phyloP scores from a whole-genome alignment of 495 filamentous ascomycete genomes.

The Chaetomidium leptoderma region DNA sequence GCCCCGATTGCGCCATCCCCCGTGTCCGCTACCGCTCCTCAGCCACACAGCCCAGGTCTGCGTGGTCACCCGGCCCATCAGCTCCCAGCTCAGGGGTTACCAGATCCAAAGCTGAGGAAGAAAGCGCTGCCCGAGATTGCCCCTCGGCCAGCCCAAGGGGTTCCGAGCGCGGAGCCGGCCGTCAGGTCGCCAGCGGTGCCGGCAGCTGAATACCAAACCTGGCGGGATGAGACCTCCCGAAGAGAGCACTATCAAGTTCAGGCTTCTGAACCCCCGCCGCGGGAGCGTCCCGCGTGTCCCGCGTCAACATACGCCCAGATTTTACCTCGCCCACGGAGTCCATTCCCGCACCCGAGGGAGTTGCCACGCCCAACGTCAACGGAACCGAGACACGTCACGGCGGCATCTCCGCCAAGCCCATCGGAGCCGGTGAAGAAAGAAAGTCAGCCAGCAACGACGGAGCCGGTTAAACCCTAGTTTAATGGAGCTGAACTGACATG shows the following conservation, averaged over 20 bases:
- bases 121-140: slow-evolving; percentile 20
- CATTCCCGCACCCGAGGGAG: slow-evolving; percentile 14
- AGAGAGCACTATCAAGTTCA: slow-evolving; percentile 9
- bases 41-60: slow-evolving; percentile 25
- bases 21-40: slow-evolving; percentile 12
- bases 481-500: not conserved
- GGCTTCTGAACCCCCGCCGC: not conserved
- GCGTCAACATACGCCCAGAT: slow-evolving; percentile 4
- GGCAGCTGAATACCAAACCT: slow-evolving; percentile 13
- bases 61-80: not conserved
- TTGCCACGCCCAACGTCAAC: slow-evolving; percentile 1
- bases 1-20: slow-evolving; percentile 12
- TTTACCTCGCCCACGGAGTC: slow-evolving; percentile 21
- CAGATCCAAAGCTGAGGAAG: slow-evolving; percentile 5
- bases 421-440: slow-evolving; percentile 13
- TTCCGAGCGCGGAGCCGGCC: not conserved
- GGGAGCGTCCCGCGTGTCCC: not conserved
- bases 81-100: not conserved
- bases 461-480: slow-evolving; percentile 8
- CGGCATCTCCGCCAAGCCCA: slow-evolving; percentile 12
- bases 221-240: slow-evolving; percentile 13
- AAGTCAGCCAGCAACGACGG: slow-evolving; percentile 11
- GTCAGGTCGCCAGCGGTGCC: slow-evolving; percentile 6
- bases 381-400: slow-evolving; percentile 8
- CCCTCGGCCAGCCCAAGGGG: slow-evolving; percentile 12